Conservation (phyloP, 495 filamentous ascomycete species). For the Penicillium ucsense region DNA sequence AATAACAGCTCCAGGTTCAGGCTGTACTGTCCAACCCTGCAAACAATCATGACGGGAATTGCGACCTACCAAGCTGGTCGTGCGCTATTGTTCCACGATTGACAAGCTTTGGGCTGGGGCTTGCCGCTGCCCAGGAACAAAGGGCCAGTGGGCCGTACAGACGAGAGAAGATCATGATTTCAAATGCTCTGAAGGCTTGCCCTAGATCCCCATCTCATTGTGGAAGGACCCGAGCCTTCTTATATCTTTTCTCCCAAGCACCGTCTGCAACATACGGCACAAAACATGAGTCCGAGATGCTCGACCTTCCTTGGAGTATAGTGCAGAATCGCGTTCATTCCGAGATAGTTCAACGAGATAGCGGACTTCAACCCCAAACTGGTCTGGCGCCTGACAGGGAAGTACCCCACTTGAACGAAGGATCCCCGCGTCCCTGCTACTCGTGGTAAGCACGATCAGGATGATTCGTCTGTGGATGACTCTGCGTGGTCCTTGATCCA, state of each 20-base stretch:
- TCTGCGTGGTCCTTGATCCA: not conserved
- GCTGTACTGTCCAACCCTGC: too few relatives aligned
- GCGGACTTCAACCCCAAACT: constrained; percentile 9
- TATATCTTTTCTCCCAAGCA: too few relatives aligned
- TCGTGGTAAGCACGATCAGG: constrained; percentile 3
- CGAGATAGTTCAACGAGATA: constrained; percentile 2
- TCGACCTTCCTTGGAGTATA: too few relatives aligned
- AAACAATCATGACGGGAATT: not conserved
- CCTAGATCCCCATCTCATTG: too few relatives aligned
- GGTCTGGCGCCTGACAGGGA: constrained; percentile 5
- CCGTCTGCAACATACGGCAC: too few relatives aligned
- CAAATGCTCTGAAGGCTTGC: not conserved
- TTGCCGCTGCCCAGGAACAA: constrained; percentile 8
- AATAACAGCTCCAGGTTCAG: too few relatives aligned
- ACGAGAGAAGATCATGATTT: constrained; percentile 2
- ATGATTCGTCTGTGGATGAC: constrained; percentile 4
- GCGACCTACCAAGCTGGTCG: constrained; percentile 19
- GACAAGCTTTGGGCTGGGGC: constrained; percentile 5
- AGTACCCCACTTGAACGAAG: constrained; percentile 1
- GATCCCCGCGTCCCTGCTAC: not conserved
- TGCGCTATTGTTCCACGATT: constrained; percentile 29
- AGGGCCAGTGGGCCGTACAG: constrained; percentile 6
- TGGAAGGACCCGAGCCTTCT: too few relatives aligned
- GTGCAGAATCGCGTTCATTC: constrained; percentile 1
- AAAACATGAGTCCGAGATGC: too few relatives aligned